Conservation (phyloP, 2,329 filamentous ascomycete species). For the Beauveria sp. region DNA sequence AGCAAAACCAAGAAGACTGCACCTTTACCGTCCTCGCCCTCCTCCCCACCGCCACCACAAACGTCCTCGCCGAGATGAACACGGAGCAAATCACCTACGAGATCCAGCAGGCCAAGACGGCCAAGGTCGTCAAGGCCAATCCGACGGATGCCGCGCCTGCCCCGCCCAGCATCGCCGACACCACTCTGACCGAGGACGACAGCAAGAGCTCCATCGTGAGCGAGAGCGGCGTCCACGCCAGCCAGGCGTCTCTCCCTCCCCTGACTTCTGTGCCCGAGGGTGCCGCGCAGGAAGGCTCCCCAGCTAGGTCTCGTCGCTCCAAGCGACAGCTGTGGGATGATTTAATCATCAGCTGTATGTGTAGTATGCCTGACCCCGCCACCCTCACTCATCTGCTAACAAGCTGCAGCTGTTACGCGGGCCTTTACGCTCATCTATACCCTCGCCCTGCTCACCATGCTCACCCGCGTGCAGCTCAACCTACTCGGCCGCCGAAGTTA, state of each 20-base stretch:
- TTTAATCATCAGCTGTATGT: constrained; percentile 86
- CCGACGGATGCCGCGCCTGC: constrained; percentile 47
- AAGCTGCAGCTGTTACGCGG: constrained; percentile 67
- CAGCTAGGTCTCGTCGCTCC: constrained; percentile 55
- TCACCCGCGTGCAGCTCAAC: constrained; percentile 94
- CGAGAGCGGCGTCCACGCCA: constrained; percentile 76
- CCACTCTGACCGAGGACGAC: constrained; percentile 78
- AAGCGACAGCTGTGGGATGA: constrained; percentile 97
- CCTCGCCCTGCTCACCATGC: constrained; percentile 76
- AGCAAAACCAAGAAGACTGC: constrained; percentile 98
- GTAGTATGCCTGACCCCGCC: not conserved
- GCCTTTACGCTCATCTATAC: constrained; percentile 91
- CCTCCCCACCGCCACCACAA: constrained; percentile 82
- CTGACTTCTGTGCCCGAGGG: constrained; percentile 25
- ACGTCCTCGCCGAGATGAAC: constrained; percentile 78
- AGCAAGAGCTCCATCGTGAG: constrained; percentile 73
- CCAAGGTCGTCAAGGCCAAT: constrained; percentile 53
- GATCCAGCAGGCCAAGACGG: constrained; percentile 83
- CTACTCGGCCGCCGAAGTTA: constrained; percentile 93
- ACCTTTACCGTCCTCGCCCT: constrained; percentile 96
- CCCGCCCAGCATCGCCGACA: constrained; percentile 53
- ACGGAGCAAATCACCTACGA: constrained; percentile 91
- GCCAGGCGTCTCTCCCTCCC: constrained; percentile 58
- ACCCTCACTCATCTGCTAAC: constrained; percentile 11
- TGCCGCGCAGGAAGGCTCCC: constrained; percentile 27